Evolutionary conservation across 1,284 basidiomycete species (phyloP).

Genomic region (Leccinum angustisporum): DNA sequence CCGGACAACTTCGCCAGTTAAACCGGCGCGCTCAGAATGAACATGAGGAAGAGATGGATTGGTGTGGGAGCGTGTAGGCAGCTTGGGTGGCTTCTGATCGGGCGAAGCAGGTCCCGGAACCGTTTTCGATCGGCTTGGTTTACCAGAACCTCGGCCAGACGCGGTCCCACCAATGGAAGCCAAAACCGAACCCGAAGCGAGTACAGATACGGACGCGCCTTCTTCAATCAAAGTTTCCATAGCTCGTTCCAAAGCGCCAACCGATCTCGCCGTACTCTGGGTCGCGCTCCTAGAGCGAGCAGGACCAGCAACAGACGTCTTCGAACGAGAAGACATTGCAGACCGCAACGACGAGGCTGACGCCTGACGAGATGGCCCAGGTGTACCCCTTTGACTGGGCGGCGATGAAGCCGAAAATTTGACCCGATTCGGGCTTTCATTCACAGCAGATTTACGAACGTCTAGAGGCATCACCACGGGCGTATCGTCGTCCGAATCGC

Average conservation of each 20-base stretch:
- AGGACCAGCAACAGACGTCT: constrained; percentile 21
- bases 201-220: constrained; percentile 32
- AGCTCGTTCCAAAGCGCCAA: constrained; percentile 42
- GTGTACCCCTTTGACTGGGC: constrained; percentile 4
- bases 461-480: constrained; percentile 34
- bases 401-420: constrained; percentile 23
- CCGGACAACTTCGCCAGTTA: constrained; percentile 25
- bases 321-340: constrained; percentile 17
- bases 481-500: constrained; percentile 45
- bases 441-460: constrained; percentile 37
- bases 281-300: constrained; percentile 31
- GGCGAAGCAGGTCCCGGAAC: constrained; percentile 44
- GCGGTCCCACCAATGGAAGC: constrained; percentile 29
- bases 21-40: constrained; percentile 30
- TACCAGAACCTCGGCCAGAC: constrained; percentile 35
- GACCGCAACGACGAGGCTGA: constrained; percentile 29
- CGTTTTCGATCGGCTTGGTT: constrained; percentile 45
- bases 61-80: constrained; percentile 56
- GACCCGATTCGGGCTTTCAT: constrained; percentile 24
- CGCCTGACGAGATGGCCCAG: constrained; percentile 25
- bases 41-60: constrained; percentile 41
- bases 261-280: constrained; percentile 27
- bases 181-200: constrained; percentile 32
- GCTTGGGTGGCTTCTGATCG: constrained; percentile 46
- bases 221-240: constrained; percentile 54